Evolutionary conservation across 306 rosid species (phyloP), one percentile per base, ranked within the genome.

Genomic region (Begonia peltatifolia): DNA sequence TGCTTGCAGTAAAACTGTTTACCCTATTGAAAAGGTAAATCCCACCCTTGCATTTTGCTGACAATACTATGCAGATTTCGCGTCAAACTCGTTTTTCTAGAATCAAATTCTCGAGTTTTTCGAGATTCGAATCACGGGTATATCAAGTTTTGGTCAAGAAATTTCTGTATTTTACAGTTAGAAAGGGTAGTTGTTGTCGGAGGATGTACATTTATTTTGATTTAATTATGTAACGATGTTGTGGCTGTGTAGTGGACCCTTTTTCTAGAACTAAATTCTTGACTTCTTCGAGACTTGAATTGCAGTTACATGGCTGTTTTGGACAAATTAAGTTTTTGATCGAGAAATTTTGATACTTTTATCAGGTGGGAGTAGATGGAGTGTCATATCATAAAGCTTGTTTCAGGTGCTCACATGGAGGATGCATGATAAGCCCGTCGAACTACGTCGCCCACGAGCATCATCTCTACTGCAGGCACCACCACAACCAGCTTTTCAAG

Each of bases 401-500:
- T 63, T 90, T 85, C 70, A 76, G 82, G 80, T 83, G 99, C 72
- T 57, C 68, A 20, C 94, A 92, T 72, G 94, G 96, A 53, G 94
- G 96, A 14, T 86, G 99, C 63, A 65, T 83, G 47, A 86, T 92
- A 15, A 86, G 88, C 67, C 96, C 95, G 46, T 92, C 99, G 58
- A 92, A 79, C 67, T 92, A 86, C 59, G 78, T 86, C 36, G 87
- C 99, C 4, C 99, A 86, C 15, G 94, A 92, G 63, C 92, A 83
- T 43, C 80, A 67, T 58, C 76, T 92, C 30, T 92, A 92, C 58
- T 92, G 99, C 44, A 87, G 70, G 77, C 96, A 86, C 52, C 99
- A 92, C 71, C 94, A 86, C 50, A 73, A 70, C 70, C 99, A 92
- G 63, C 86, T 92, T 61, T 92, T 86, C 78, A 92, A 73, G 76